Conservation (phyloP, 257 asterid genomes). For the Galeopsis tetrahit region DNA sequence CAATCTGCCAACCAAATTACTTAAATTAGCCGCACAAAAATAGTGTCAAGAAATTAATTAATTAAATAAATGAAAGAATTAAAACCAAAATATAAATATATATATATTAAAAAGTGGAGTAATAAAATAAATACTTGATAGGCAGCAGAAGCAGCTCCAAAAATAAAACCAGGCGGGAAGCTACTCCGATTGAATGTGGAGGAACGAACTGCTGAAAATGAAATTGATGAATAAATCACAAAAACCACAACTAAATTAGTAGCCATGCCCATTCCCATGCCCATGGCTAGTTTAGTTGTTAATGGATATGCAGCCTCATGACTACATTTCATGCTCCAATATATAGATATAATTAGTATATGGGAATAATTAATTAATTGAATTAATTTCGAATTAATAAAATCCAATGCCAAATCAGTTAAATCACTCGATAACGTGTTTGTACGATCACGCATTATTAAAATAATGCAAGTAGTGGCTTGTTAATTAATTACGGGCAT, state of each 20-base stretch:
- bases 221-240: not conserved
- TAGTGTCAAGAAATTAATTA: not conserved
- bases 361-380: too few species aligned
- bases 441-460: too few species aligned
- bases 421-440: too few species aligned
- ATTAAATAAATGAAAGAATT: not conserved
- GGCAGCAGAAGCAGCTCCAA: slow-evolving; percentile 41
- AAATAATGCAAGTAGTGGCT: too few species aligned
- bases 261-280: not conserved
- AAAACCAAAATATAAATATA: not conserved
- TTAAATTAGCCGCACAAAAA: not conserved
- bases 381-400: too few species aligned
- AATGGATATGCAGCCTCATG: too few species aligned
- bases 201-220: not conserved
- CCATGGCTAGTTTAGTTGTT: not conserved
- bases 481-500: too few species aligned
- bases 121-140: slow-evolving; percentile 35
- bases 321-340: not conserved
- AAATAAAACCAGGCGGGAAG: slow-evolving; percentile 37
- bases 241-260: not conserved
- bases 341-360: too few species aligned
- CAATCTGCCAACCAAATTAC: slow-evolving; percentile 15
- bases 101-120: not conserved
- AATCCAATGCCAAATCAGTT: too few species aligned
- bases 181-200: slow-evolving; percentile 26